Conservation (phyloP, 2,329 filamentous ascomycete genomes). For the Cercospora citrullina region DNA sequence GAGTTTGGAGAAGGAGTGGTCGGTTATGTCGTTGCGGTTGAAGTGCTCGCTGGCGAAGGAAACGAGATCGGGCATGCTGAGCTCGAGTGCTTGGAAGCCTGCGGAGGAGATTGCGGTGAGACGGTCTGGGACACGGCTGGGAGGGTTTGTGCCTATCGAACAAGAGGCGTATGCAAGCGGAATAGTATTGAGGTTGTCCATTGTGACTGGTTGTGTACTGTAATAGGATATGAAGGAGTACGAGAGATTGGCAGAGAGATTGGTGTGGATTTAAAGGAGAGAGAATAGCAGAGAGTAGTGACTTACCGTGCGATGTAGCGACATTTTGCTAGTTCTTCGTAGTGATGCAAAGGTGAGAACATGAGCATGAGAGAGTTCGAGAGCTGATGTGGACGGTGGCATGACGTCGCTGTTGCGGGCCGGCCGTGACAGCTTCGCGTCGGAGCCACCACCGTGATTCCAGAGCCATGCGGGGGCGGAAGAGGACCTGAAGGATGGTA, state of each 20-base stretch:
- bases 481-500: too few relatives aligned
- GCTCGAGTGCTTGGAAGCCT: slow-evolving; percentile 69
- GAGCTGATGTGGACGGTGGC: not conserved
- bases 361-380: not conserved
- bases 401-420: slow-evolving; percentile 1
- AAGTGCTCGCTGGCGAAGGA: slow-evolving; percentile 59
- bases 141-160: slow-evolving; percentile 53
- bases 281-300: not conserved
- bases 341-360: not conserved
- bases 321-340: not conserved
- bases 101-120: slow-evolving; percentile 63
- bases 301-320: not conserved
- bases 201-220: not conserved
- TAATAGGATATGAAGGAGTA: not conserved
- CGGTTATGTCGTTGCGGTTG: slow-evolving; percentile 45
- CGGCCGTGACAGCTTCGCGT: not conserved
- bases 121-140: slow-evolving; percentile 59
- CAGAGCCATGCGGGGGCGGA: not conserved
- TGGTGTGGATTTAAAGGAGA: not conserved
- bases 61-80: slow-evolving; percentile 72
- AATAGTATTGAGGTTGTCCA: slow-evolving; percentile 38
- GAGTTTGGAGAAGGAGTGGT: slow-evolving; percentile 62
- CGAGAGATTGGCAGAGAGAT: not conserved
- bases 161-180: slow-evolving; percentile 58
- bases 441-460: not conserved